Conservation (phyloP, 352 stramenopile genomes). For the Pythium brassicae region DNA sequence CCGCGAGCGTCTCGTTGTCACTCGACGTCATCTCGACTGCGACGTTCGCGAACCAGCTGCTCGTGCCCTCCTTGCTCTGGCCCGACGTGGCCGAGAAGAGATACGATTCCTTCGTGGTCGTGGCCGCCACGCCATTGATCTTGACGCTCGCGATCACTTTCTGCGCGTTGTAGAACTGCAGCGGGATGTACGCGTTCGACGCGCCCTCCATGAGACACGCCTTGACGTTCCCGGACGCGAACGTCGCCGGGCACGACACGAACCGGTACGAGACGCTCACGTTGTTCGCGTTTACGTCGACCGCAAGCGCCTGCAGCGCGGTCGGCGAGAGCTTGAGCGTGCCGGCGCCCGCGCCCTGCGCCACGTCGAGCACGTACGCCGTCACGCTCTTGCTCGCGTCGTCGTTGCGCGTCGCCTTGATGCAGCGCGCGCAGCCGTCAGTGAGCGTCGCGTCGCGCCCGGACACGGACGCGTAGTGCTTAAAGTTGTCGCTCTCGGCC, state of each 20-base stretch:
- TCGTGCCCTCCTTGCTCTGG: constrained; percentile 26
- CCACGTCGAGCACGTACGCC: constrained; percentile 73
- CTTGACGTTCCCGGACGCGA: constrained; percentile 68
- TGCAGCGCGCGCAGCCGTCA: constrained; percentile 64
- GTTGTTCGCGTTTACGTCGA: constrained; percentile 46
- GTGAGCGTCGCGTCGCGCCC: constrained; percentile 51
- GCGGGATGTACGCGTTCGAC: constrained; percentile 71
- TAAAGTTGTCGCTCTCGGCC: constrained; percentile 60
- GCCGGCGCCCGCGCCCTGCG: constrained; percentile 44
- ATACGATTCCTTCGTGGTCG: constrained; percentile 46
- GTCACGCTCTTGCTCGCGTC: constrained; percentile 35
- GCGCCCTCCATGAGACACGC: constrained; percentile 82
- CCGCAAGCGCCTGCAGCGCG: constrained; percentile 35
- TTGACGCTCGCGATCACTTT: constrained; percentile 58
- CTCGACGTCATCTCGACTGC: constrained; percentile 51
- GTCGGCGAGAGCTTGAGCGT: constrained; percentile 43
- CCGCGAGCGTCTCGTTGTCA: constrained; percentile 47
- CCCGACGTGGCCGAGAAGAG: constrained; percentile 58
- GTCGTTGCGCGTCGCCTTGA: constrained; percentile 59
- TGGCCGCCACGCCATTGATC: constrained; percentile 52
- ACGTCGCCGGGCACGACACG: constrained; percentile 42
- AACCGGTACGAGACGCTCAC: constrained; percentile 62
- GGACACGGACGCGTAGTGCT: constrained; percentile 72
- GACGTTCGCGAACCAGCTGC: constrained; percentile 58
- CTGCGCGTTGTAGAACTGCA: constrained; percentile 81